Conservation (phyloP, 2,329 filamentous ascomycete species). For the Talaromyces rugulosus region DNA sequence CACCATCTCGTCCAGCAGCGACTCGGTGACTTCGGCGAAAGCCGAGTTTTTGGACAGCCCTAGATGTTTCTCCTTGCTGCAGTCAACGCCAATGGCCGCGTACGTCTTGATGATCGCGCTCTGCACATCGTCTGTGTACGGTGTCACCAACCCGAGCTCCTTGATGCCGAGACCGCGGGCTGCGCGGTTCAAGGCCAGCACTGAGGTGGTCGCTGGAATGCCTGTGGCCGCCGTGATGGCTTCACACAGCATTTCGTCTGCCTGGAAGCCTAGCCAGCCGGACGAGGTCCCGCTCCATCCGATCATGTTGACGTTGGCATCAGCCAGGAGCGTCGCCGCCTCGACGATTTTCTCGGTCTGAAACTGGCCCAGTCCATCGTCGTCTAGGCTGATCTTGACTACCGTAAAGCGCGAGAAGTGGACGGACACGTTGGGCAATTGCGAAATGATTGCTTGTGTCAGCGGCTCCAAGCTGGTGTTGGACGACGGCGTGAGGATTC, state of each 20-base stretch:
- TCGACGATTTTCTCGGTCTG: slow-evolving; percentile 9
- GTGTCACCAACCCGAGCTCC: slow-evolving; percentile 7
- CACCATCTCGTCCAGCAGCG: slow-evolving; percentile 6
- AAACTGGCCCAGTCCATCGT: slow-evolving; percentile 6
- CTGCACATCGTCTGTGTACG: slow-evolving; percentile 8
- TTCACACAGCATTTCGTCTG: slow-evolving; percentile 5
- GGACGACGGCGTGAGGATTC: slow-evolving; percentile 11
- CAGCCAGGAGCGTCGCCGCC: slow-evolving; percentile 2
- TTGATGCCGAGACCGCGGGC: background rate
- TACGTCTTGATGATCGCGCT: slow-evolving; percentile 7
- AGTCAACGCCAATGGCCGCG: slow-evolving; percentile 5
- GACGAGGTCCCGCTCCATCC: slow-evolving; percentile 11
- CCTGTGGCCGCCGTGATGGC: slow-evolving; percentile 8
- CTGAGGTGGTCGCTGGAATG: slow-evolving; percentile 8
- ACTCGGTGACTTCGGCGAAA: slow-evolving; percentile 5
- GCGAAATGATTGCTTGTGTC: slow-evolving; percentile 7
- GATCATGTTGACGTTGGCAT: slow-evolving; percentile 10
- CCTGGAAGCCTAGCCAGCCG: slow-evolving; percentile 8
- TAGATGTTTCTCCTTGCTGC: slow-evolving; percentile 7
- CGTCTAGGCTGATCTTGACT: slow-evolving; percentile 8
- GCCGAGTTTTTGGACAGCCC: slow-evolving; percentile 1
- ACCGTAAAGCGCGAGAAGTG: slow-evolving; percentile 11
- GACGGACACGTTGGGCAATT: slow-evolving; percentile 6
- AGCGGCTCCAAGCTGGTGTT: slow-evolving; percentile 10
- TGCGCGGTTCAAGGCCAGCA: slow-evolving; percentile 6